Percentiles rank a stretch among this genome's conserved stretches.
Evolutionary conservation across 306 rosid genomes (phyloP).

Genomic region (Medicago ruthenica): DNA sequence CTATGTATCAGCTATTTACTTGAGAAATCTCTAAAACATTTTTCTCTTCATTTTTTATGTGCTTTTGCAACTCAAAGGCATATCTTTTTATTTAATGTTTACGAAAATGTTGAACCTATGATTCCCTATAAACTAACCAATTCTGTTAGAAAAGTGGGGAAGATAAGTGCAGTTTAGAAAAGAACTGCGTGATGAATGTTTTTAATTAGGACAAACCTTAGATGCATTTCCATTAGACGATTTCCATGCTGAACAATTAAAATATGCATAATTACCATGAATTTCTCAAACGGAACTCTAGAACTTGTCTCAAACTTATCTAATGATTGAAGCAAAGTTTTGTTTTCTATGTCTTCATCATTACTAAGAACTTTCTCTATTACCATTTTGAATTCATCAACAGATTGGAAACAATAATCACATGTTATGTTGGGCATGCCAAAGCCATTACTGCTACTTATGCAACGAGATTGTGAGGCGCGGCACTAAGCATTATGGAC

Average conservation of each 20-base stretch:
- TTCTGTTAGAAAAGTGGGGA: no score
- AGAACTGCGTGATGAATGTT: no score
- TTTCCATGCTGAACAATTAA: no score
- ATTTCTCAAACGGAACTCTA: neutral
- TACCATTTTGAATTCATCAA: slow-evolving; percentile 38
- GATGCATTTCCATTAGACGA: no score
- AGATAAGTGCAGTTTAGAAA: no score
- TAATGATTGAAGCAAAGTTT: slow-evolving; percentile 5
- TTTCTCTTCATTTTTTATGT: no score
- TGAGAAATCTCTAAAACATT: neutral
- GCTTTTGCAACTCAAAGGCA: no score
- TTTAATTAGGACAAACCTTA: no score
- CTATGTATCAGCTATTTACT: neutral
- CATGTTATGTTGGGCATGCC: slow-evolving; percentile 89
- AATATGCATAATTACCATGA: no score
- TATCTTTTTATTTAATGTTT: no score
- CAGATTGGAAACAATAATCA: slow-evolving; percentile 92
- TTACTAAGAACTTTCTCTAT: slow-evolving; percentile 31
- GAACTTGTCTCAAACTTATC: neutral
- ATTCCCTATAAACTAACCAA: no score
- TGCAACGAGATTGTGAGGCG: slow-evolving; percentile 76
- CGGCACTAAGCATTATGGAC: slow-evolving; percentile 78
- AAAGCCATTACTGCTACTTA: slow-evolving; percentile 77
- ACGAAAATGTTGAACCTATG: no score
- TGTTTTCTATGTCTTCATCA: slow-evolving; percentile 20